phyloP scores from a whole-genome alignment of 768 basidiomycete genomes.

The Pleurotus giganteus region DNA sequence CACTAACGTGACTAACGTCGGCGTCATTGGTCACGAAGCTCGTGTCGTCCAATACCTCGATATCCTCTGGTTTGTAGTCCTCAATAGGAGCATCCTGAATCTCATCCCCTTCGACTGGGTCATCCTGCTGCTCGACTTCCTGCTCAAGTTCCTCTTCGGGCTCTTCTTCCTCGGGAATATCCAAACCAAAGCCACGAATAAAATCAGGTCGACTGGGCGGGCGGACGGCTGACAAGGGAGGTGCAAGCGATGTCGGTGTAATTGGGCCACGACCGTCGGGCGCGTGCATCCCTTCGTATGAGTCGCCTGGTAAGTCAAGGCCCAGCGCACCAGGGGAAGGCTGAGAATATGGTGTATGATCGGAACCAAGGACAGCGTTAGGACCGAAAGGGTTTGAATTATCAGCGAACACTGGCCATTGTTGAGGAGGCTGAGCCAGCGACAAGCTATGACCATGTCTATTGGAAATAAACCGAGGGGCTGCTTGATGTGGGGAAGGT shows the following conservation, averaged over 20 bases:
- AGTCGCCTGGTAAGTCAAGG: constrained; percentile 10
- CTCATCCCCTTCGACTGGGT: neutral
- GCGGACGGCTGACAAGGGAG: constrained; percentile 37
- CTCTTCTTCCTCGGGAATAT: constrained; percentile 75
- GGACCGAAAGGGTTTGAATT: constrained; percentile 69
- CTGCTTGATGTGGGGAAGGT: constrained; percentile 44
- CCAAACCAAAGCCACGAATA: constrained; percentile 74
- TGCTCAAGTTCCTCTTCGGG: constrained; percentile 37
- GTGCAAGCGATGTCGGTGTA: constrained; percentile 30
- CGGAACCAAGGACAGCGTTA: constrained; percentile 51
- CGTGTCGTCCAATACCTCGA: constrained; percentile 19
- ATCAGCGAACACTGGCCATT: constrained; percentile 29
- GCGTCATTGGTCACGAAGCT: constrained; percentile 21
- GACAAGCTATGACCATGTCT: constrained; percentile 77
- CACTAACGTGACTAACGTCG: constrained; percentile 30
- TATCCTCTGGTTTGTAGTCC: constrained; percentile 19
- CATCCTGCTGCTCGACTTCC: constrained; percentile 15
- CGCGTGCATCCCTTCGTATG: constrained; percentile 38
- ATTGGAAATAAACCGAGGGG: constrained; percentile 40
- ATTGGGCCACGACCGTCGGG: constrained; percentile 56
- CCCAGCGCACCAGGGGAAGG: constrained; percentile 16
- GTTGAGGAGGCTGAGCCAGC: constrained; percentile 55
- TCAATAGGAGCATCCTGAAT: constrained; percentile 11
- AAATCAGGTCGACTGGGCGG: constrained; percentile 69
- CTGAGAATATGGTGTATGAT: constrained; percentile 29